Evolutionary conservation across 768 basidiomycete species (phyloP).

Genomic region (Lenzites betulinus): DNA sequence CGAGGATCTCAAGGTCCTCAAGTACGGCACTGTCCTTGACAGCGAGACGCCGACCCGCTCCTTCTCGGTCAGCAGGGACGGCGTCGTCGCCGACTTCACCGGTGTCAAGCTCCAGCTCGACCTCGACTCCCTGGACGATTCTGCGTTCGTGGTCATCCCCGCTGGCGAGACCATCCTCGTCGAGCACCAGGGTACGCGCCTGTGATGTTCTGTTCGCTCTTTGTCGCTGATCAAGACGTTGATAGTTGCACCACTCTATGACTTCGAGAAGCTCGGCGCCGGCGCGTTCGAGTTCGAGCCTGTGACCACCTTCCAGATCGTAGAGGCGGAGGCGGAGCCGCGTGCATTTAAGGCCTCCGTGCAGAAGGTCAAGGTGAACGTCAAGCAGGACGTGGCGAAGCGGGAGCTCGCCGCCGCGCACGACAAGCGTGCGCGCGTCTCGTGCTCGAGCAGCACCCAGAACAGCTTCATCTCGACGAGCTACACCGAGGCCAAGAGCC

Average conservation of each 20-base stretch:
- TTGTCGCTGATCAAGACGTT: neutral
- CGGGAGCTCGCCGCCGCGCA: conserved; percentile 31
- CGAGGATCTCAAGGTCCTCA: conserved; percentile 45
- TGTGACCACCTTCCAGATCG: conserved; percentile 40
- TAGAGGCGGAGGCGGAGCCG: conserved; percentile 28
- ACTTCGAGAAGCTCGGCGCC: conserved; percentile 43
- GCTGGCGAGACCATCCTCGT: conserved; percentile 44
- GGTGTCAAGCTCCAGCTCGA: conserved; percentile 42
- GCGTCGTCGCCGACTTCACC: conserved; percentile 41
- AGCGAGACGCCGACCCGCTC: conserved; percentile 44
- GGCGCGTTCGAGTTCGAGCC: conserved; percentile 45
- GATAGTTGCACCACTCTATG: conserved; percentile 43
- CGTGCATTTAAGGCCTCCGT: conserved; percentile 32
- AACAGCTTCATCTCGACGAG: conserved; percentile 42
- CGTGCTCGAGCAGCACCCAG: conserved; percentile 39
- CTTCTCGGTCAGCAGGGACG: conserved; percentile 45
- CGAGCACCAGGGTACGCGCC: conserved; percentile 38
- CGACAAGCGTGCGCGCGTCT: conserved; percentile 41
- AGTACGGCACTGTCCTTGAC: conserved; percentile 50
- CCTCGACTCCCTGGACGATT: conserved; percentile 40
- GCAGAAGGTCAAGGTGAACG: conserved; percentile 36
- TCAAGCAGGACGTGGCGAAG: conserved; percentile 38
- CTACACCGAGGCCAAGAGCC: conserved; percentile 42
- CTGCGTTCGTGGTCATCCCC: conserved; percentile 41
- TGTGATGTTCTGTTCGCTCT: neutral